Evolutionary conservation across 306 rosid genomes (phyloP), one percentile per base, ranked within the genome.

Genomic region (Elaeagnus macrophylla): DNA sequence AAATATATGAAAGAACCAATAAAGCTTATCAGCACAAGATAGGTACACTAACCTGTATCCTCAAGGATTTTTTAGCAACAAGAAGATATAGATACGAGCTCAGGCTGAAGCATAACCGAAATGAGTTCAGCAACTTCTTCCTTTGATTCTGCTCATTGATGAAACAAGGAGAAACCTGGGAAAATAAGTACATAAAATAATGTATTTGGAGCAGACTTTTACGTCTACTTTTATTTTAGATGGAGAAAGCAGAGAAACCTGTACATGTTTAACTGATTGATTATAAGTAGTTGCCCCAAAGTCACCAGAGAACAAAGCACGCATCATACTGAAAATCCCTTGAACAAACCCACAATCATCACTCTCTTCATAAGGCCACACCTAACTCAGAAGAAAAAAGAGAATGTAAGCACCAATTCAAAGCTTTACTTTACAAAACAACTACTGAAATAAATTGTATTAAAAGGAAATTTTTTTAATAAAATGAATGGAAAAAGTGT

Each of bases 321-420:
- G 77, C 94, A 91, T 91, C 86, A 84, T 58, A 52, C 81, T 72
- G 64, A 91, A 91, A 53, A 91, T 88, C 53, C 89, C 94, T 82
- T 86, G 97, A 70, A 91, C 91, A 84, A 86, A 91, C 54, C 96
- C 97, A 67, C 73, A 80, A 66, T 77, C 82, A 36, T 80, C 76
- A 36, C 75, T 78, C 72, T 86, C 85, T 73, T 91, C 97, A 54
- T 86, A 91, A 7, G 97, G 89, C 97, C 97, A 91, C 70, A 91
- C 91, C 97, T 91, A 59, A 61, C 38, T 45, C 43, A 49, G 45
- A 39, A 35, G 6, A 36, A 42, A 39, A 35, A 18, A 3, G 37
- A n/a, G 20, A 8, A 12, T 6, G 18, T 16, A 0, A 12, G 8
- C 32, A 43, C 12, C 39, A 37, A 55, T 7, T 45, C 16, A 50